phyloP scores from a whole-genome alignment of 768 basidiomycete genomes.

The Ramaria rubella region DNA sequence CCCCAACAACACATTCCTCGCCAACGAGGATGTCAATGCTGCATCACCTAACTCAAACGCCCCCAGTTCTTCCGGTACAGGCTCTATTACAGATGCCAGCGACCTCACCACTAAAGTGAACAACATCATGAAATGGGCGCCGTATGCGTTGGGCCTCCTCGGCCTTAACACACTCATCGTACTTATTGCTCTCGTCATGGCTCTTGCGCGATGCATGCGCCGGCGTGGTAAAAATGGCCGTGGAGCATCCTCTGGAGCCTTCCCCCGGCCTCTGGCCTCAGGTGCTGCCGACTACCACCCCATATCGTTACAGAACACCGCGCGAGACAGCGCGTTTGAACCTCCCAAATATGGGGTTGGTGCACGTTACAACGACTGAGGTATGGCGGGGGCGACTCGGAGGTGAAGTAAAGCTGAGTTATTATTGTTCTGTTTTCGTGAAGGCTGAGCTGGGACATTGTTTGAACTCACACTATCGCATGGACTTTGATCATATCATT shows the following conservation, averaged over 20 bases:
- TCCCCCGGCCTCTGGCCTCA: background rate
- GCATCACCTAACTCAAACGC: conserved; percentile 20
- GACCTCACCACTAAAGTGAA: conserved; percentile 56
- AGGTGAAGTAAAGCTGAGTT: no score
- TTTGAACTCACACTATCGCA: no score
- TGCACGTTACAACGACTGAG: background rate
- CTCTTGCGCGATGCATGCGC: conserved; percentile 45
- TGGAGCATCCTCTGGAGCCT: background rate
- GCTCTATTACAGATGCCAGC: conserved; percentile 39
- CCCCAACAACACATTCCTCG: conserved; percentile 62
- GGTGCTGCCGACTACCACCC: background rate
- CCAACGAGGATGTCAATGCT: conserved; percentile 29
- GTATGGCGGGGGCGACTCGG: background rate
- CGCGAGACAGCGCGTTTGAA: background rate
- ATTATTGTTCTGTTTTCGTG: no score
- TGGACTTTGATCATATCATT: no score
- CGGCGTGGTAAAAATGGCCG: conserved; percentile 14
- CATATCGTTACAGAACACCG: background rate
- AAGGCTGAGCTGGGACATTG: no score
- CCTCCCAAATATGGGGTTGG: background rate
- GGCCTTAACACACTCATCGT: conserved; percentile 72
- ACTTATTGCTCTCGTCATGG: conserved; percentile 48
- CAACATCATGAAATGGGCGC: conserved; percentile 57
- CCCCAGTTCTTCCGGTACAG: conserved; percentile 34
- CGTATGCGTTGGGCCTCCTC: conserved; percentile 68